Base-by-base conservation (phyloP, 345 rosid genomes). In the Populus tremula region DNA sequence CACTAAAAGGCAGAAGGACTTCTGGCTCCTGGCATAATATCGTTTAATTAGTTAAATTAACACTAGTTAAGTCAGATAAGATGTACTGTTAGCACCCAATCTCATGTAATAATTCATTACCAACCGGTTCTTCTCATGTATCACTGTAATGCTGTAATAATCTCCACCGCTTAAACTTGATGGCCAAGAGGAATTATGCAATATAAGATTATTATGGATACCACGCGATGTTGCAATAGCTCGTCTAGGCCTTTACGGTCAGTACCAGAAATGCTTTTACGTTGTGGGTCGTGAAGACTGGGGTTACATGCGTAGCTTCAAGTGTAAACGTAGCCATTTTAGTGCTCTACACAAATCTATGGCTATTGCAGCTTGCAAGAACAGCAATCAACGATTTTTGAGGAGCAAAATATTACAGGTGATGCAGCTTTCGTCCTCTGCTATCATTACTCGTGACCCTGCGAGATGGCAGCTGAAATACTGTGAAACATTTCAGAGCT, bases 1-100 rank as follows among this genome's bases (percentile, higher is more conserved):
- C 92, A 96, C 98, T 73, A 82, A 93, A 75, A 89, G 95, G 93
- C 97, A 89, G 87, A 96, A 91, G 69, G 89, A 96, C 76, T 96
- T 96, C 92, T 96, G 99, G 98, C 98, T 96, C 53, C 78, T 94
- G 79, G 99, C 98, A 70, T 96, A 87, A 68, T 12, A 47, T 31
- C 13, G 27, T n/a, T 69, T 14, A 14, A 69, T 10, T 14, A 25
- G 27, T 68, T 47, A 16, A 70, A 38, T 38, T 63, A 27, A 13
- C 67, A 27, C 20, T 66, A 35, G 20, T 35, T 14, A 31, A 17
- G 39, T 76, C 39, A 36, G 53, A 67, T 67, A 2, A 1, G 4
- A 70, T 31, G 12, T 77, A 4, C 18, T 45, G 21, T 14, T 70
- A 29, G 72, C 31, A 12, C 23, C 39, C 27, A 12, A 27, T 77